phyloP scores from a whole-genome alignment of 2,329 filamentous ascomycete genomes.

The Fonsecaea monophora region DNA sequence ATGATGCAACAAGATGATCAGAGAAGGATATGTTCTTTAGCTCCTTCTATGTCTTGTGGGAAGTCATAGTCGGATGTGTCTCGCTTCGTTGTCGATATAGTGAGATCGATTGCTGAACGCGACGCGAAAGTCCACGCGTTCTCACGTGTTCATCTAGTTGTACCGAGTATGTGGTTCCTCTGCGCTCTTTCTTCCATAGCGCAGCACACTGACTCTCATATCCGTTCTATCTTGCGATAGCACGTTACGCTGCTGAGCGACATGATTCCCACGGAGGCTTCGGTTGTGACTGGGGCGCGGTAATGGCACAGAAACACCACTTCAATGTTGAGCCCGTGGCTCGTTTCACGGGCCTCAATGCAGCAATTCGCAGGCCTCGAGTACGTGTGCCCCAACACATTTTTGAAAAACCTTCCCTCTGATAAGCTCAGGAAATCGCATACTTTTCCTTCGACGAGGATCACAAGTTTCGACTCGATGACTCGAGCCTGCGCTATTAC shows the following conservation, averaged over 20 bases:
- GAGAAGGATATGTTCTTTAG: background rate
- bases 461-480: slow-evolving; percentile 76
- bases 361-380: slow-evolving; percentile 76
- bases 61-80: background rate
- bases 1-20: background rate
- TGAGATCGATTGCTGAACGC: background rate
- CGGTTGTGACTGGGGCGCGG: background rate
- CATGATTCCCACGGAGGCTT: slow-evolving; percentile 3
- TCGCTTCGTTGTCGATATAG: background rate
- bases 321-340: slow-evolving; percentile 74
- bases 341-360: slow-evolving; percentile 71
- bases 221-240: background rate
- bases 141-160: background rate
- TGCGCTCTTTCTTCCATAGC: background rate
- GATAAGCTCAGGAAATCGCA: slow-evolving; percentile 75
- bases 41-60: background rate
- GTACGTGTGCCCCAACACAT: slow-evolving; percentile 53
- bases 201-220: background rate
- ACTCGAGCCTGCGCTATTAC: slow-evolving; percentile 84
- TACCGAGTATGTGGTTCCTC: background rate
- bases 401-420: slow-evolving; percentile 4
- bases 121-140: background rate
- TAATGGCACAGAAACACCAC: slow-evolving; percentile 34
- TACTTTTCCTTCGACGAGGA: slow-evolving; percentile 92
- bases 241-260: background rate